Evolutionary conservation across 1,284 basidiomycete genomes (phyloP).

Genomic region (Pulchroboletus neoregius): DNA sequence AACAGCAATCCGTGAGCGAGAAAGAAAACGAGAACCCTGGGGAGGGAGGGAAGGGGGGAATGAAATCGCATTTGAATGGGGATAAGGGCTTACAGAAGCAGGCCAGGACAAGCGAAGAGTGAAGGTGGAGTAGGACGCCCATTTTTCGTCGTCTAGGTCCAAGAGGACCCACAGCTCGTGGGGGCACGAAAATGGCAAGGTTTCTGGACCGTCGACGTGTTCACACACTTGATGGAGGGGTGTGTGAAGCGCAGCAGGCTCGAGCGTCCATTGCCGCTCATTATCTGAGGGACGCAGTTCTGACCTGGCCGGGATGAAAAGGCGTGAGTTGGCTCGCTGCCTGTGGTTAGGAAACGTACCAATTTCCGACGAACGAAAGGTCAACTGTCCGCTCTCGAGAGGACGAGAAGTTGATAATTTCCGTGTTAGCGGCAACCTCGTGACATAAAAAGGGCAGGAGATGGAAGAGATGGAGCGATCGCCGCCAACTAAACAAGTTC

Average conservation of each 20-base stretch:
- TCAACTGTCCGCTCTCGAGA: conserved; percentile 22
- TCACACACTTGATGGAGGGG: conserved; percentile 36
- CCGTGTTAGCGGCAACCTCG: conserved; percentile 51
- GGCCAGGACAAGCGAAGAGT: conserved; percentile 64
- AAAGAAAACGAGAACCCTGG: background rate
- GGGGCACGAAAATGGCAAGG: conserved; percentile 35
- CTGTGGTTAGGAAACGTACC: conserved; percentile 34
- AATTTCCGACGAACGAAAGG: conserved; percentile 33
- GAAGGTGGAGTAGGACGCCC: conserved; percentile 47
- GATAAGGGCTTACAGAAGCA: conserved; percentile 48
- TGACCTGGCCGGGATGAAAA: conserved; percentile 28
- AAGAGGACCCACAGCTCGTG: conserved; percentile 57
- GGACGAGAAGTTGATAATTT: conserved; percentile 58
- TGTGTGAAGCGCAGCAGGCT: conserved; percentile 44
- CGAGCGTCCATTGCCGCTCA: conserved; percentile 37
- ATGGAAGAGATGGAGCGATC: conserved; percentile 17
- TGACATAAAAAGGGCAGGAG: conserved; percentile 27
- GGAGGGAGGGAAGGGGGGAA: background rate
- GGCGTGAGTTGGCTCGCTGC: conserved; percentile 12
- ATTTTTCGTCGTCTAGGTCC: conserved; percentile 45
- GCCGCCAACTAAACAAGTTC: conserved; percentile 6
- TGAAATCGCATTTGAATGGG: too few relatives aligned
- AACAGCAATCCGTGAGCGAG: background rate
- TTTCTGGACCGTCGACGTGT: conserved; percentile 14
- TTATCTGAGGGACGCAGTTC: conserved; percentile 26